Base-by-base conservation (phyloP, 2,329 filamentous ascomycete genomes). In the Tolypocladium inflatum region DNA sequence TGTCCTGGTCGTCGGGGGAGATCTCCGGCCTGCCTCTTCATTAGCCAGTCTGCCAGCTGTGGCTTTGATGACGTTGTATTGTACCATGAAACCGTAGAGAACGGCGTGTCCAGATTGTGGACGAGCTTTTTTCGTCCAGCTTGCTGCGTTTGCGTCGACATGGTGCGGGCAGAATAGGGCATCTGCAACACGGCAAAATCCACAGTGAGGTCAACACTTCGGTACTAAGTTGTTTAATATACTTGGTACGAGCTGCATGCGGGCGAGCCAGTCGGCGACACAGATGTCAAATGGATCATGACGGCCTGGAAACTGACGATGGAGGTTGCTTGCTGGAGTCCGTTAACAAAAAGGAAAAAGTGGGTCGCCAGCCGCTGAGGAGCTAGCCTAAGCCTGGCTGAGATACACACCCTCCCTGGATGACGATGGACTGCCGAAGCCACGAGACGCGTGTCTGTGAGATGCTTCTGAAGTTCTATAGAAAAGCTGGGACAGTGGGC, bases 21-120 rank as follows among this genome's bases (percentile, higher is more conserved):
- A 88, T 77, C 48, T 78, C 70, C 9, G 87, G 87, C 86, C 87
- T 90, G 54, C 7, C 3, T 35, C 2, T 33, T 8, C 30, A 15
- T 51, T 13, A 51, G 48, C 30, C 17, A 35, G 30, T 50, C 48
- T 35, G 48, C 30, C n/a, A 51, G 8, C 26, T 3, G 9, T 21
- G 30, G 15, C 17, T 8, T n/a, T 45, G 17, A 13, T 19, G 35
- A 55, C 19, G 8, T 11, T 21, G 9, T 38, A n/a, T 17, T 74
- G 48, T 70, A 88, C 87, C 86, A 89, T 68, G 78, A 70, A 13
- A 79, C 74, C 7, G 76, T 71, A 2, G 85, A 84, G 67, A 83
- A 89, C 0, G 86, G 86, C 3, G 83, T 83, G 54, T 88, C 84
- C 30, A 88, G 78, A 64, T 85, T 85, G 66, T 86, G 84, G 21